Evolutionary conservation across 805 yeast genomes (phyloP).

Genomic region (Candida argentea): DNA sequence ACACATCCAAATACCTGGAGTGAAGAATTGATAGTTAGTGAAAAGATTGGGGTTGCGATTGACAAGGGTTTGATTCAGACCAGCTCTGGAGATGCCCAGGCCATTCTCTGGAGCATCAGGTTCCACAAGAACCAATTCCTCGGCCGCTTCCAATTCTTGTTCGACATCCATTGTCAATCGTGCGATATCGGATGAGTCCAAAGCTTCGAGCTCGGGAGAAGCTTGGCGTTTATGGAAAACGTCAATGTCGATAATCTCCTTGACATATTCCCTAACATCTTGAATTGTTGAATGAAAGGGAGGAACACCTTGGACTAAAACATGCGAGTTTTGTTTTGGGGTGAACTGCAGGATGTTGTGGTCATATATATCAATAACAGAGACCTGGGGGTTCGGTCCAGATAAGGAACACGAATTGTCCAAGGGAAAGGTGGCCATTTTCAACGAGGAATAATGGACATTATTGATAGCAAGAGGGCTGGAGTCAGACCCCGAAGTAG

Average conservation of each 20-base stretch:
- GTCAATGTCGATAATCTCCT: constrained; percentile 11
- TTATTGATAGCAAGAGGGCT: too few relatives aligned
- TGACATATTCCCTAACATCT: constrained; percentile 15
- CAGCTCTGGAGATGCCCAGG: constrained; percentile 7
- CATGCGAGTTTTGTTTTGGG: constrained; percentile 7
- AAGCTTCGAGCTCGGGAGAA: constrained; percentile 3
- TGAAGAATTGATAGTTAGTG: constrained; percentile 58
- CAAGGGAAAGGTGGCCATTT: too few relatives aligned
- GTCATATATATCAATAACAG: constrained; percentile 11
- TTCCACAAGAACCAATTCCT: constrained; percentile 20
- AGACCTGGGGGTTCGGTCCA: not conserved
- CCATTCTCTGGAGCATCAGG: constrained; percentile 11
- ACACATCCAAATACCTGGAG: constrained; percentile 75
- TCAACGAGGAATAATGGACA: constrained; percentile 11
- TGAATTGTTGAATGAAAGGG: constrained; percentile 14
- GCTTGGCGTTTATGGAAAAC: constrained; percentile 9
- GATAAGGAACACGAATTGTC: constrained; percentile 6
- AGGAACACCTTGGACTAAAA: constrained; percentile 24
- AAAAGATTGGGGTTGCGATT: constrained; percentile 35
- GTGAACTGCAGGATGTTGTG: constrained; percentile 2
- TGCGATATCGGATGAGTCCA: constrained; percentile 1
- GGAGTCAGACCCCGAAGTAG: too few relatives aligned
- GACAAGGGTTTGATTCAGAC: too few relatives aligned
- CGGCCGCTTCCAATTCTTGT: constrained; percentile 23
- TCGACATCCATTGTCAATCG: constrained; percentile 14